phyloP scores from a whole-genome alignment of 1,139 yeast genomes.

The Scheffersomyces titani region DNA sequence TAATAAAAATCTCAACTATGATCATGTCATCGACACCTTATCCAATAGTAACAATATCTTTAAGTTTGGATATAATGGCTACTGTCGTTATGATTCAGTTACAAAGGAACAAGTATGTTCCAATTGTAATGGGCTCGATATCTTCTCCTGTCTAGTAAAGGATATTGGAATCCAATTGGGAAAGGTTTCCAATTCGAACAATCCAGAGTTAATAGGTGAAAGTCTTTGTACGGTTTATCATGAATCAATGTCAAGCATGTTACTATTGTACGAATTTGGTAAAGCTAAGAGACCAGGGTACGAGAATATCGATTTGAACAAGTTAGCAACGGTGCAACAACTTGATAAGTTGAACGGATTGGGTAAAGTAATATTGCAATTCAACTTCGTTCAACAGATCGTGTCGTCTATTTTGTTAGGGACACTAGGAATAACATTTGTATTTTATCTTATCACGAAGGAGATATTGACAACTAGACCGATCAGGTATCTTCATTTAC shows the following conservation, averaged over 20 bases:
- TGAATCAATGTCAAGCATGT: slow-evolving; percentile 2
- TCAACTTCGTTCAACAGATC: background rate
- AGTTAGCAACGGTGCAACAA: background rate
- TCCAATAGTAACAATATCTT: slow-evolving; percentile 37
- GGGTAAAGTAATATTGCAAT: background rate
- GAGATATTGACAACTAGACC: background rate
- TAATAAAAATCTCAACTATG: slow-evolving; percentile 16
- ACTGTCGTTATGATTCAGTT: slow-evolving; percentile 39
- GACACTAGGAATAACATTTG: background rate
- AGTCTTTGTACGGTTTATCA: slow-evolving; percentile 42
- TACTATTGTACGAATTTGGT: background rate
- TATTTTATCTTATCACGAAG: background rate
- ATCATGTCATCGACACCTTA: slow-evolving; percentile 44
- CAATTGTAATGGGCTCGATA: slow-evolving; percentile 45
- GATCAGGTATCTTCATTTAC: background rate
- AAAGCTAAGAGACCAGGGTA: background rate
- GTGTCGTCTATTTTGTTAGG: background rate
- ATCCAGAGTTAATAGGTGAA: slow-evolving; percentile 39
- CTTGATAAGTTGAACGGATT: background rate
- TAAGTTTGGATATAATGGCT: slow-evolving; percentile 50
- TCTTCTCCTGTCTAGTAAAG: slow-evolving; percentile 45
- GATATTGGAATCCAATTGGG: slow-evolving; percentile 55
- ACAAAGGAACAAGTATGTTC: slow-evolving; percentile 29
- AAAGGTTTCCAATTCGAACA: slow-evolving; percentile 35
- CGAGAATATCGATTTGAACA: background rate